Percentiles rank a stretch among this genome's conserved stretches.
phyloP scores from a whole-genome alignment of 2,329 filamentous ascomycete species.

The Colletotrichum somersetense region DNA sequence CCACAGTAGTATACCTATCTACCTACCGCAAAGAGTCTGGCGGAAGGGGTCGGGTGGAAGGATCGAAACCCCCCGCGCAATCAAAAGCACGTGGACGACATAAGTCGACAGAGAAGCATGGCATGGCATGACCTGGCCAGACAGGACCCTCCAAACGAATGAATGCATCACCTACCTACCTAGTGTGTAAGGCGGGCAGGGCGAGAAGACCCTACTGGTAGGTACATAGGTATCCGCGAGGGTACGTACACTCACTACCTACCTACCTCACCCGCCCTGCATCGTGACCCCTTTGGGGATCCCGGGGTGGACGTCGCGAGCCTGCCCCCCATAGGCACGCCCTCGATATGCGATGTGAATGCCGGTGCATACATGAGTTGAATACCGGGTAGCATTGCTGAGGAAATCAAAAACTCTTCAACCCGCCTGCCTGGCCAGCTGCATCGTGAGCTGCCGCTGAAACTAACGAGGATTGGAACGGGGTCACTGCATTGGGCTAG shows the following conservation, averaged over 20 bases:
- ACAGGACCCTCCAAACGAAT: background rate
- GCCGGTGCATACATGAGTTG: conserved; percentile 7
- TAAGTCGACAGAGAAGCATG: background rate
- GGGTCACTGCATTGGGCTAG: conserved; percentile 39
- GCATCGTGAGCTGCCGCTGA: conserved; percentile 37
- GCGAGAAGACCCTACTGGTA: background rate
- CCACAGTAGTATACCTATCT: background rate
- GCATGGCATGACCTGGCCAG: background rate
- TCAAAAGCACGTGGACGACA: conserved; percentile 22
- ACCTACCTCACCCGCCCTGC: background rate
- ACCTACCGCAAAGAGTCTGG: background rate
- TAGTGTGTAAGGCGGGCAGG: no score
- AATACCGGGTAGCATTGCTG: background rate
- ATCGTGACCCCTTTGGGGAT: background rate
- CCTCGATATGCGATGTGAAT: conserved; percentile 5
- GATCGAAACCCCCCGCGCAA: background rate
- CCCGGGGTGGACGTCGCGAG: background rate
- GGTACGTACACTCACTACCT: background rate
- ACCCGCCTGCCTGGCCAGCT: conserved; percentile 18
- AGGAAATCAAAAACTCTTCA: conserved; percentile 16
- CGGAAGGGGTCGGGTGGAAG: background rate
- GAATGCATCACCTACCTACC: no score
- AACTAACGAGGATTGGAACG: conserved; percentile 31
- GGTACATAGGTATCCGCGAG: no score
- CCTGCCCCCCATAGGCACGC: background rate